A percentile compares a stretch with the other conserved stretches of the same genome.
Evolutionary conservation across 78 protist species (phyloP).

Genomic region (Speleostelium caveatum): DNA sequence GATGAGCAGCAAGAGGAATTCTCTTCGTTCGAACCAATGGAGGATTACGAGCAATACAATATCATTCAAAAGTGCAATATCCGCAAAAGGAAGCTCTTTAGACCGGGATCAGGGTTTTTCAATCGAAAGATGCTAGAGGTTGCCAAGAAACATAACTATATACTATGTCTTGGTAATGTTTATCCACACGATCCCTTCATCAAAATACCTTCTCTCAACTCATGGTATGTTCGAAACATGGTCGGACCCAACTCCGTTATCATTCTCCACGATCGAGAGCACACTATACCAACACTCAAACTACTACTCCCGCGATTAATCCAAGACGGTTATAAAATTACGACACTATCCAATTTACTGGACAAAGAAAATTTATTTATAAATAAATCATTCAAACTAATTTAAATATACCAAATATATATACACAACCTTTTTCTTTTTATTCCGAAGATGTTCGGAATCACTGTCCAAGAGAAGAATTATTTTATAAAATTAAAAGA

Average conservation of each 20-base stretch:
- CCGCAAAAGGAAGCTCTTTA: constrained; percentile 20
- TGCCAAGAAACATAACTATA: constrained; percentile 10
- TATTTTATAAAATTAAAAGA: too few relatives aligned
- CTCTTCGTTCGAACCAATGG: neutral
- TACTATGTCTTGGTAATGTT: constrained; percentile 51
- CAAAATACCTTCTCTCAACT: constrained; percentile 1
- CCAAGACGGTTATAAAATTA: constrained; percentile 5
- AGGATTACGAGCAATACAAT: neutral
- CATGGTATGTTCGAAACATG: constrained; percentile 25
- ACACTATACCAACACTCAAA: neutral
- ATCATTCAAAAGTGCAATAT: neutral
- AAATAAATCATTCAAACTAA: too few relatives aligned
- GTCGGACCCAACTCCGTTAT: constrained; percentile 23
- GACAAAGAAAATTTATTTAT: constrained; percentile 2
- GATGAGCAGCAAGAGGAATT: neutral
- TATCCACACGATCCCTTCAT: constrained; percentile 69
- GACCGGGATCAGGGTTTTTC: constrained; percentile 55
- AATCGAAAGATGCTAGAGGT: constrained; percentile 30
- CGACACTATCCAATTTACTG: neutral
- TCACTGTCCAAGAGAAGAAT: too few relatives aligned
- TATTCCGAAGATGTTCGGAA: too few relatives aligned
- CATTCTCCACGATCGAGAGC: constrained; percentile 45
- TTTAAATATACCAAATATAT: too few relatives aligned
- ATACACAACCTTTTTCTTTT: too few relatives aligned
- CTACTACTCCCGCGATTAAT: neutral